Conservation (phyloP, 2,329 filamentous ascomycete species). For the Myriosclerotinia scirpicola region DNA sequence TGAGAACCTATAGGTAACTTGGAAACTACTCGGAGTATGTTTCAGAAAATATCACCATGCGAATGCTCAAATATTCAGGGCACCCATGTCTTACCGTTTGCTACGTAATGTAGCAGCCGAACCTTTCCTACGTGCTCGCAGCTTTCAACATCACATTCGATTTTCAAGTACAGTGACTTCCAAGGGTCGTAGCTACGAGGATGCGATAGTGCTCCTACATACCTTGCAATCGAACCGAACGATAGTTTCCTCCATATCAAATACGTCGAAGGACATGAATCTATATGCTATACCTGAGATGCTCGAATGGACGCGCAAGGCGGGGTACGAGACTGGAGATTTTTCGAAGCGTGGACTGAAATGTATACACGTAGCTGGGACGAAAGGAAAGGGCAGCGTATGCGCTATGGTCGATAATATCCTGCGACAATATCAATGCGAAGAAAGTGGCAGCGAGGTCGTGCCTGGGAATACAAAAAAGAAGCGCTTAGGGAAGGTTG, state of each 20-base stretch:
- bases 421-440: constrained; percentile 51
- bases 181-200: constrained; percentile 26
- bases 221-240: constrained; percentile 36
- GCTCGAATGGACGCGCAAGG: constrained; percentile 38
- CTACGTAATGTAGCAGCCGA: background rate
- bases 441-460: constrained; percentile 13
- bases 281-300: constrained; percentile 40
- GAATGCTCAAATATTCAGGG: background rate
- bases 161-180: constrained; percentile 11
- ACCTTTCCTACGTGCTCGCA: constrained; percentile 1
- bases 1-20: background rate
- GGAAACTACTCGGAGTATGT: background rate
- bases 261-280: constrained; percentile 31
- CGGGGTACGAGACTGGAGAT: constrained; percentile 34
- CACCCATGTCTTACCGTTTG: background rate
- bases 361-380: constrained; percentile 82
- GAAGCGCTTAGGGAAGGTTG: constrained; percentile 44
- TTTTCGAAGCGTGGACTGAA: constrained; percentile 33
- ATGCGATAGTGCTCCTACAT: constrained; percentile 34
- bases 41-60: background rate
- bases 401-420: constrained; percentile 69
- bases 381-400: constrained; percentile 79
- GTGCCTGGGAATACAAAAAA: constrained; percentile 20
- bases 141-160: constrained; percentile 5
- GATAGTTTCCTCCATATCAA: constrained; percentile 30